phyloP scores from a whole-genome alignment of 495 filamentous ascomycete species.

The Tetracladium marchalianum region DNA sequence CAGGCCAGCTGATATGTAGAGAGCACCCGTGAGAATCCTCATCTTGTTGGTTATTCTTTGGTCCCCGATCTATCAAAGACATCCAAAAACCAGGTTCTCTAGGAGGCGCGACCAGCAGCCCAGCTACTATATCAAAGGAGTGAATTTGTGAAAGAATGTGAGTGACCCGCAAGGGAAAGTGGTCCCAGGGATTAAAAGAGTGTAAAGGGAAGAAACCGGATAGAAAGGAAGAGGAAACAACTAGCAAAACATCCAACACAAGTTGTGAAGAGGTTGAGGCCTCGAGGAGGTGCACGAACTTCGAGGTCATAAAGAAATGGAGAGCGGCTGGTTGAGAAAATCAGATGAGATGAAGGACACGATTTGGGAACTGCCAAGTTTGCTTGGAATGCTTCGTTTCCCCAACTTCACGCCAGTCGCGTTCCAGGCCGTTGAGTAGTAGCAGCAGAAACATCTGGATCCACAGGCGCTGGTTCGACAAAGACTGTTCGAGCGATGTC shows the following conservation, averaged over 20 bases:
- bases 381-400: too few species aligned
- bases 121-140: slow-evolving; percentile 16
- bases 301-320: not conserved
- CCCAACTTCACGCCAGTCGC: too few species aligned
- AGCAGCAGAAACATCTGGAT: too few species aligned
- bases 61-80: too few species aligned
- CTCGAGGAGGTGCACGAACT: slow-evolving; percentile 10
- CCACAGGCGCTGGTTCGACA: too few species aligned
- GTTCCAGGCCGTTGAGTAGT: too few species aligned
- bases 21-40: too few species aligned
- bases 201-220: not conserved
- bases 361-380: too few species aligned
- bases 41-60: too few species aligned
- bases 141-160: slow-evolving; percentile 13
- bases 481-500: too few species aligned
- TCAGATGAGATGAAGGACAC: slow-evolving; percentile 17
- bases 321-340: slow-evolving; percentile 10
- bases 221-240: slow-evolving; percentile 12
- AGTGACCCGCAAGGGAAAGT: slow-evolving; percentile 13
- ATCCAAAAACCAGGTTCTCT: too few species aligned
- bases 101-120: slow-evolving; percentile 9
- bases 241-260: slow-evolving; percentile 11
- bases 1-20: slow-evolving; percentile 3
- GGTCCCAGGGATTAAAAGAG: slow-evolving; percentile 3
- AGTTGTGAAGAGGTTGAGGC: slow-evolving; percentile 10